Percentiles rank a stretch among this genome's conserved stretches.
These are phyloP conservation scores for Beauveria sp. DNA, from an alignment of 2,329 filamentous ascomycete genomes.

Conservation along the genomic window DNA sequence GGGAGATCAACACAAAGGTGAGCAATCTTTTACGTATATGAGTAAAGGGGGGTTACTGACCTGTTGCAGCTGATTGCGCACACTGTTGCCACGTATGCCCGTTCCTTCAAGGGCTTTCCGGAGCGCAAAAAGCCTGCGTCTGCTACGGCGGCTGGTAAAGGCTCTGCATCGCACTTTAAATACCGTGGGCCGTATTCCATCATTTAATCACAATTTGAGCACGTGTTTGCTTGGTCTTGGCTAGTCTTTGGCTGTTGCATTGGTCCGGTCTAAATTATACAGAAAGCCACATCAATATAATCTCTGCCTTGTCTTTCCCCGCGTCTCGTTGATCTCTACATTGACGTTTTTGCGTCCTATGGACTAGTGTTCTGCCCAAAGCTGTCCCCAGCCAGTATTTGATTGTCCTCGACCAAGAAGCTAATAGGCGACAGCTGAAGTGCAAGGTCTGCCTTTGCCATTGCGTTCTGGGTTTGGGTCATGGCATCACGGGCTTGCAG, in stretches of 20 bases:
- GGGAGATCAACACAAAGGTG: slow-evolving; percentile 54
- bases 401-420: too few species aligned
- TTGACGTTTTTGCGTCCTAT: neutral
- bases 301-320: neutral
- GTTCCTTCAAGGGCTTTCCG: slow-evolving; percentile 59
- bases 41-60: neutral
- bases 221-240: neutral
- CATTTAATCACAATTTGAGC: neutral
- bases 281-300: neutral
- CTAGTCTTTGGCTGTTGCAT: neutral
- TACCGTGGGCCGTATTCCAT: neutral
- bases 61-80: slow-evolving; percentile 54
- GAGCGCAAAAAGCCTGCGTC: slow-evolving; percentile 30
- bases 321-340: too few species aligned
- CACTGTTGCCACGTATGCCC: slow-evolving; percentile 62
- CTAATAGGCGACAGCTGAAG: neutral
- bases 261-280: neutral
- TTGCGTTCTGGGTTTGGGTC: neutral
- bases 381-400: too few species aligned
- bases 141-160: neutral
- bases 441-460: neutral
- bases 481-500: neutral
- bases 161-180: neutral
- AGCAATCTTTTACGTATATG: slow-evolving; percentile 13
- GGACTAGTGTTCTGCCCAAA: neutral